Conservation (phyloP, 805 yeast genomes). For the Wickerhamiella musiphila region DNA sequence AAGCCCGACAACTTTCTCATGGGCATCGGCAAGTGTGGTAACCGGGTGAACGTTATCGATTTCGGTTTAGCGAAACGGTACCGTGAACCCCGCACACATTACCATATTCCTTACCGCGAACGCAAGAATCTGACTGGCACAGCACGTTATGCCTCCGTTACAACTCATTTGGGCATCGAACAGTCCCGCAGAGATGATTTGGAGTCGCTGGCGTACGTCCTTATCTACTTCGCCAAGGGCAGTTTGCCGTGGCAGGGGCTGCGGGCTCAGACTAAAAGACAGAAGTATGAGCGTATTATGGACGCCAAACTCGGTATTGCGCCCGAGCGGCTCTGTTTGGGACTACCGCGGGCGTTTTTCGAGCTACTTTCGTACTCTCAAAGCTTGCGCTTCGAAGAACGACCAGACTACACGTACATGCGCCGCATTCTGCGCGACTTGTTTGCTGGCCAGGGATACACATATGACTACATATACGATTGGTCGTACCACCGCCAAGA, state of each 20-base stretch:
- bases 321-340: constrained; percentile 70
- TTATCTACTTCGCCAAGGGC: constrained; percentile 88
- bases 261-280: constrained; percentile 92
- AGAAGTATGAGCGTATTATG: constrained; percentile 89
- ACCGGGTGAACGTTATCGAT: constrained; percentile 86
- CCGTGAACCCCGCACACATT: constrained; percentile 83
- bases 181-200: constrained; percentile 94
- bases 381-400: constrained; percentile 83
- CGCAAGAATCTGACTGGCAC: constrained; percentile 95
- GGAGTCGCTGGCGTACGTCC: constrained; percentile 85
- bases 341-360: constrained; percentile 79
- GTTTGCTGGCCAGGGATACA: constrained; percentile 71
- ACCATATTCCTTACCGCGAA: constrained; percentile 92
- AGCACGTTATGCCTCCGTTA: constrained; percentile 88
- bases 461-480: constrained; percentile 87
- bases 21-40: constrained; percentile 90
- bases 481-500: constrained; percentile 37
- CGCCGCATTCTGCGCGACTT: constrained; percentile 81
- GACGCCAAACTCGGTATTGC: constrained; percentile 88
- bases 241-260: constrained; percentile 98
- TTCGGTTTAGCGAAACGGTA: constrained; percentile 88
- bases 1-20: constrained; percentile 70
- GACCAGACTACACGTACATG: constrained; percentile 82
- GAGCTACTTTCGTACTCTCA: constrained; percentile 79
- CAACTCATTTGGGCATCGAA: constrained; percentile 93